phyloP scores from a whole-genome alignment of 2,329 filamentous ascomycete species.

The Alternaria triticimaculans region DNA sequence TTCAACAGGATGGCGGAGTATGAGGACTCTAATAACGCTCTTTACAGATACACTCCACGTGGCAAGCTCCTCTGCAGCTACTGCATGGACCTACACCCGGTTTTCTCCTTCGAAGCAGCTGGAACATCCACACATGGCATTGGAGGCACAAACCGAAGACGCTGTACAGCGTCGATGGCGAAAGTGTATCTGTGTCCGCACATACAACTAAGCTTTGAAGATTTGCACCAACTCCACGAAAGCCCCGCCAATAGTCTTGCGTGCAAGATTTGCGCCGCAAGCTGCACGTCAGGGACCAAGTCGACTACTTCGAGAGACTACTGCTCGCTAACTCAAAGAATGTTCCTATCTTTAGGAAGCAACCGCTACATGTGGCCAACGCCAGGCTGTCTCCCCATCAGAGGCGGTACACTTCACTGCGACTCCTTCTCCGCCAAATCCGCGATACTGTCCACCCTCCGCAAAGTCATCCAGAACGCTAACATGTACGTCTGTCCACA shows the following conservation, averaged over 20 bases:
- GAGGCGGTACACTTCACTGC: neutral
- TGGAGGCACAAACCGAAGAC: fast-evolving
- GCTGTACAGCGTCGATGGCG: neutral
- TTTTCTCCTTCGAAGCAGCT: neutral
- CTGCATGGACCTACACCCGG: neutral
- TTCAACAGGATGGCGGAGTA: neutral
- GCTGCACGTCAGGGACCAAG: neutral
- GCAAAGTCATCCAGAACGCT: neutral
- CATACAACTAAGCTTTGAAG: neutral
- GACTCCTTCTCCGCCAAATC: neutral
- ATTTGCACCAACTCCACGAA: neutral
- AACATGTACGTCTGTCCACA: neutral
- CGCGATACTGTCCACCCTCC: neutral
- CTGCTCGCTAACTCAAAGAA: neutral
- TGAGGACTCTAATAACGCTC: neutral
- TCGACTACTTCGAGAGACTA: too few relatives aligned
- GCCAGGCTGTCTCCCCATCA: neutral
- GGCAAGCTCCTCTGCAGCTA: neutral
- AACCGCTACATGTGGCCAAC: neutral
- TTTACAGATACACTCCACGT: too few relatives aligned
- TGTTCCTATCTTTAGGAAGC: fast-evolving
- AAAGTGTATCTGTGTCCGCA: neutral
- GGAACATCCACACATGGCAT: fast-evolving
- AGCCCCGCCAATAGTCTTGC: fast-evolving
- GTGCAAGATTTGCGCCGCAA: neutral